Base-by-base conservation (phyloP, 768 basidiomycete species). In the Calocybe indica region DNA sequence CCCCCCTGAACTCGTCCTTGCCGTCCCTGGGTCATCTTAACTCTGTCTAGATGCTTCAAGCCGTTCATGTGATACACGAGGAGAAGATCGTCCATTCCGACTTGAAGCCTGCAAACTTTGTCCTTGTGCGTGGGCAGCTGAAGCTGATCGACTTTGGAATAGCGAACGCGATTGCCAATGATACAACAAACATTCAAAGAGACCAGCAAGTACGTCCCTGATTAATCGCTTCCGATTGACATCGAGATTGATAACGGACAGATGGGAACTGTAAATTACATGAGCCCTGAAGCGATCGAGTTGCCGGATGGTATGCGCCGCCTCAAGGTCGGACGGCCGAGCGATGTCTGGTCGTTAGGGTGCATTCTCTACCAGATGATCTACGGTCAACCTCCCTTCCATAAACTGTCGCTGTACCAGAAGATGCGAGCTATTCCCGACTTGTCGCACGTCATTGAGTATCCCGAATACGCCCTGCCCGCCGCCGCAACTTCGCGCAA, bases 91-190 rank as follows among this genome's bases (percentile, higher is more conserved):
- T 99, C 2, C 95, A 99, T 66, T 95, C 94, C 13, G 95, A 99
- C 66, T 75, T 98, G 47, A 99, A 99, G 63, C 95, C 95, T 5
- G 95, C 96, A 3, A 99, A 99, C 65, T 99, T 99, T 55, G 94
- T 99, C 14, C 74, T 99, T 30, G 95, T 98, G 47, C 84, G 86
- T 49, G 95, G 95, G 5, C 87, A 92, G 55, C 73, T 99, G 48
- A 99, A 99, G 75, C 71, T 99, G 52, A 99, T 99, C 55, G 95
- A 99, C 64, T 99, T 99, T 60, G 95, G 95, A n/a, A 99, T 99
- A 58, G 94, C 95, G 10, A 97, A 97, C 61, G 94, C 94, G 7
- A 95, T 99, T 55, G 93, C 94, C 12, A 97, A 94, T 60, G 95
- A 99, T 57, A 99, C 95, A 1, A 97, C 95, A 2, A 97, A 99